phyloP scores from a whole-genome alignment of 129 eudicot genomes.

The Dittrichia graveolens region DNA sequence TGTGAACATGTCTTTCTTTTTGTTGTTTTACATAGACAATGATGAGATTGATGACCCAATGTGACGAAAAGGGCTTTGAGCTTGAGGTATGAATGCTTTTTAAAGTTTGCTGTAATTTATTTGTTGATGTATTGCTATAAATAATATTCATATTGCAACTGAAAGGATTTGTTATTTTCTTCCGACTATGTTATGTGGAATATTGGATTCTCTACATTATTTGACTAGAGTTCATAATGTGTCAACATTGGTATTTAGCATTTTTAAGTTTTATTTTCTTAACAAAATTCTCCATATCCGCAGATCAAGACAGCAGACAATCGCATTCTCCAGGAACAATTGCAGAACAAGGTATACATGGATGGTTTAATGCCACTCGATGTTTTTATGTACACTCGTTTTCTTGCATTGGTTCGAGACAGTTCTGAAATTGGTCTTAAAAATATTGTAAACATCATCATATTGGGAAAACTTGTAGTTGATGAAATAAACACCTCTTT shows the following conservation, averaged over 20 bases:
- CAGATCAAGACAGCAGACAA: slow-evolving; percentile 95
- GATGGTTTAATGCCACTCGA: slow-evolving; percentile 1
- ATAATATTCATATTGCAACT: not conserved
- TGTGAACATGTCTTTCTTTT: slow-evolving; percentile 14
- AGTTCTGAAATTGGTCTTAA: slow-evolving; percentile 4
- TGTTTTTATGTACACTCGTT: not conserved
- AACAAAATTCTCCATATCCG: slow-evolving; percentile 4
- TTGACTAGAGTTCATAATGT: slow-evolving; percentile 40
- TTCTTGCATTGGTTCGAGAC: not conserved
- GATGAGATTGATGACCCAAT: slow-evolving; percentile 85
- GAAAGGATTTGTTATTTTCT: slow-evolving; percentile 6
- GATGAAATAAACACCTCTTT: not conserved
- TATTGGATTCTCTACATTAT: slow-evolving; percentile 15
- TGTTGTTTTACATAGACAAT: slow-evolving; percentile 55
- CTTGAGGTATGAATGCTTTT: slow-evolving; percentile 64
- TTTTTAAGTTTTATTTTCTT: not conserved
- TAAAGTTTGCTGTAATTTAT: not conserved
- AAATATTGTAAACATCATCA: slow-evolving; percentile 8
- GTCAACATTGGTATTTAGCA: not conserved
- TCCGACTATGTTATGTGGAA: slow-evolving; percentile 9
- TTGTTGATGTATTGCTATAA: slow-evolving; percentile 6
- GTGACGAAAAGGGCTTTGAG: slow-evolving; percentile 88
- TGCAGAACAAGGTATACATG: slow-evolving; percentile 78
- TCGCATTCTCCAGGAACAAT: slow-evolving; percentile 89
- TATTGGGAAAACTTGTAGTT: slow-evolving; percentile 1